Evolutionary conservation across 495 filamentous ascomycete genomes (phyloP), one percentile per base, ranked within the genome.

Genomic region (Penicillium ochrochloron): DNA sequence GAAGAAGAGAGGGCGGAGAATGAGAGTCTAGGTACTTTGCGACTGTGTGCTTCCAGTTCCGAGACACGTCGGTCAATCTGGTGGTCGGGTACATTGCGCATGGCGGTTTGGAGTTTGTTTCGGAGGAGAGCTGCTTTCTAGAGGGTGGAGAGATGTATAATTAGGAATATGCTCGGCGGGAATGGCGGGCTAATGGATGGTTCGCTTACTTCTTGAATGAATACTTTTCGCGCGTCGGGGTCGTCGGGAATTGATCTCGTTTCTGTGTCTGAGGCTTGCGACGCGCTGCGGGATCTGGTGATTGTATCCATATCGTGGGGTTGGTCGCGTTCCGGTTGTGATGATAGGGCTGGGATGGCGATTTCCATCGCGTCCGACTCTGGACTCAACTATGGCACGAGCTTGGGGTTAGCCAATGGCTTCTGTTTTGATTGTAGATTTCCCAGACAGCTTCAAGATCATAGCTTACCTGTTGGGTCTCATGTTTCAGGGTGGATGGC

Each of bases 41-140:
- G 77, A 52, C 79, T 80, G 66, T 80, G 77, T 54, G 72, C 78
- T 66, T 82, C 79, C 48, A 80, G 69, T 29, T 77, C 75, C n/a
- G 78, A 80, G 31, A 82, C 57, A n/a, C 77, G 71, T 12, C 80
- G 80, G 61, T 82, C 80, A 55, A 82, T 76, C 61, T 80, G 75
- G 57, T 79, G 73, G 57, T 77, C 73, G 55, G 67, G 66, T 15
- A 78, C 75, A 52, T 77, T 76, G 58, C 75, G 78, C 80, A 81
- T 82, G 46, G 80, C 80, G 48, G 67, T 76, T 72, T 80, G 80
- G 39, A 82, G 69, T 62, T 75, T 73, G 61, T 63, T 78, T 34
- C 76, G 78, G 61, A 80, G 77, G n/a, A 80, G 73, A 41, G 50
- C 69, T 50, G 80, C 80, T 81, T 80, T 81, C 80, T 82, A 27